Conservation (phyloP, 345 rosid species). For the Citrus sp. region DNA sequence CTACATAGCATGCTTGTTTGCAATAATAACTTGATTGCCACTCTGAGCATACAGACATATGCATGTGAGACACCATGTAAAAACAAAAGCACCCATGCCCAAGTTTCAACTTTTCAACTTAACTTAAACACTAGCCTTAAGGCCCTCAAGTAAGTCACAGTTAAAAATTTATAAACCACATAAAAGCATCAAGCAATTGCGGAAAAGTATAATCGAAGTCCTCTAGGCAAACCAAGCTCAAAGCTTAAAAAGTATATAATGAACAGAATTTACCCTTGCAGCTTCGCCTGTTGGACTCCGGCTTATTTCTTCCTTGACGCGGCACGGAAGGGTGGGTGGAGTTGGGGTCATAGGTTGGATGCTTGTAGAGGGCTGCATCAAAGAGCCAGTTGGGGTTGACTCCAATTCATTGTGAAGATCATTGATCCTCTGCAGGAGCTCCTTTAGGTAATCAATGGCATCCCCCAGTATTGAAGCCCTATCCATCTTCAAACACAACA, state of each 20-base stretch:
- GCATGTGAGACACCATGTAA: background rate
- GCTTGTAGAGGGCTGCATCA: slow-evolving; percentile 58
- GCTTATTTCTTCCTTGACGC: slow-evolving; percentile 76
- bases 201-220: background rate
- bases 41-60: background rate
- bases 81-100: background rate
- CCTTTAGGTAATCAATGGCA: slow-evolving; percentile 93
- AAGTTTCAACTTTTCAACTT: background rate
- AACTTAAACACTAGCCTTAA: background rate
- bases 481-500: slow-evolving; percentile 70
- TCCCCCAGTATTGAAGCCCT: slow-evolving; percentile 98
- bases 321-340: slow-evolving; percentile 68
- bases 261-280: slow-evolving; percentile 56
- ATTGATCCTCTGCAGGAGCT: slow-evolving; percentile 88
- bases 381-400: slow-evolving; percentile 61
- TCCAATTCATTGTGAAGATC: slow-evolving; percentile 91
- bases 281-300: slow-evolving; percentile 83
- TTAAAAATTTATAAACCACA: background rate
- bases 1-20: background rate
- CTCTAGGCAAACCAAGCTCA: background rate
- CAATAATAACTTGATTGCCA: background rate
- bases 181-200: background rate
- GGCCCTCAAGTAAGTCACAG: background rate
- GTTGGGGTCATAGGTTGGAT: slow-evolving; percentile 89
- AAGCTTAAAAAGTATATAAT: background rate